A percentile compares a stretch with the other conserved stretches of the same genome.
These are phyloP conservation scores for Apophysomyces trapeziformis DNA, from an alignment of 371 early-diverging fungal species.

Conservation along the genomic window DNA sequence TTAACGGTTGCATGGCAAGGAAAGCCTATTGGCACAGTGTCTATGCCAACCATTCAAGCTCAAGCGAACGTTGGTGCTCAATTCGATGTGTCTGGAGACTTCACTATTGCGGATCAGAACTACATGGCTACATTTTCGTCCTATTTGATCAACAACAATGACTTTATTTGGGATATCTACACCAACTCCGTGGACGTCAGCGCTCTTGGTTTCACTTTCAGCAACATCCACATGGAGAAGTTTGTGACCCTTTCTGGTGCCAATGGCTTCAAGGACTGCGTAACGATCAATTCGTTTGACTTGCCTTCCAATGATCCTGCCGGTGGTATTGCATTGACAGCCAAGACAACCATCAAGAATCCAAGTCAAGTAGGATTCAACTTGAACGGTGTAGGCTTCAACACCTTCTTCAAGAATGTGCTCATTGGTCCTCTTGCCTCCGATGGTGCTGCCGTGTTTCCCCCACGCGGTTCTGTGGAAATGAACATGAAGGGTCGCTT, in stretches of 20 bases:
- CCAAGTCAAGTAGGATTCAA: slow-evolving; percentile 64
- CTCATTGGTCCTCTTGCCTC: slow-evolving; percentile 43
- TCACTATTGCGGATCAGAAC: slow-evolving; percentile 46
- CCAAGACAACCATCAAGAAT: slow-evolving; percentile 52
- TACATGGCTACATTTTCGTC: slow-evolving; percentile 56
- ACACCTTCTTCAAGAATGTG: slow-evolving; percentile 32
- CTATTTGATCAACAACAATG: slow-evolving; percentile 59
- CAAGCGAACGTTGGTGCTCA: slow-evolving; percentile 51
- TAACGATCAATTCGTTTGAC: slow-evolving; percentile 57
- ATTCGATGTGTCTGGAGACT: slow-evolving; percentile 52
- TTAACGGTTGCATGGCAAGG: slow-evolving; percentile 60
- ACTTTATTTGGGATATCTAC: slow-evolving; percentile 63
- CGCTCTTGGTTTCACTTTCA: slow-evolving; percentile 62
- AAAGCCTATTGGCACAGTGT: slow-evolving; percentile 48
- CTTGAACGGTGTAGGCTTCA: slow-evolving; percentile 42
- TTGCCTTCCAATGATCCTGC: slow-evolving; percentile 60
- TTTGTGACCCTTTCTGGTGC: slow-evolving; percentile 57
- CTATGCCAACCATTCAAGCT: slow-evolving; percentile 54
- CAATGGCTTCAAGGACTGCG: slow-evolving; percentile 57
- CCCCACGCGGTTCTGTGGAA: slow-evolving; percentile 31
- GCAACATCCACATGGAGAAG: slow-evolving; percentile 59
- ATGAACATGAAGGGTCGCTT: slow-evolving; percentile 60
- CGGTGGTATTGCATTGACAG: slow-evolving; percentile 60
- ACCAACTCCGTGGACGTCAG: slow-evolving; percentile 55
- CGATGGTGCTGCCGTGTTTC: slow-evolving; percentile 39